These are phyloP conservation scores for Excoecaria cochinchinensis DNA, from an alignment of 345 rosid species.

Conservation along the genomic window DNA sequence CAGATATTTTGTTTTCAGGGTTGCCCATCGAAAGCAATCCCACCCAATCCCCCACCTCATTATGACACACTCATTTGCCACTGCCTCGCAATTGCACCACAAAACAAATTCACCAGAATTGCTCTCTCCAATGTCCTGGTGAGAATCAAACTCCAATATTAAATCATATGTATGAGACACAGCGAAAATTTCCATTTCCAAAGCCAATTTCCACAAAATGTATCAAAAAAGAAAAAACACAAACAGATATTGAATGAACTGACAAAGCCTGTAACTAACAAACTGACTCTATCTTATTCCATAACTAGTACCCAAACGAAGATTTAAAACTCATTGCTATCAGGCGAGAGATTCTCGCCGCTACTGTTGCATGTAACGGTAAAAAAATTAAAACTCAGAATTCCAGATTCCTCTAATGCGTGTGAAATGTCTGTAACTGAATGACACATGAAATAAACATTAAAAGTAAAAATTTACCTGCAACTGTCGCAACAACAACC, in stretches of 20 bases:
- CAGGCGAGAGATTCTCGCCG: not conserved
- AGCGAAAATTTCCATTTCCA: not conserved
- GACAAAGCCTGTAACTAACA: not conserved
- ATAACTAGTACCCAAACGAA: not conserved
- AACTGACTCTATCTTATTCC: not conserved
- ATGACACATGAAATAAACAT: not conserved
- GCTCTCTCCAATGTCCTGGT: slow-evolving; percentile 19
- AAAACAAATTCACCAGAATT: slow-evolving; percentile 14
- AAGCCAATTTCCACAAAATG: not conserved
- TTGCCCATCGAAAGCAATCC: slow-evolving; percentile 61
- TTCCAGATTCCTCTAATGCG: not conserved
- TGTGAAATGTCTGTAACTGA: not conserved
- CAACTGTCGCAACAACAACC: not conserved
- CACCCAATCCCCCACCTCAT: slow-evolving; percentile 40
- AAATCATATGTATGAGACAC: not conserved
- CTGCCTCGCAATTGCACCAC: not conserved
- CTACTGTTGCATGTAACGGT: not conserved
- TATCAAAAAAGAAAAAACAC: not conserved
- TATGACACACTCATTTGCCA: slow-evolving; percentile 17
- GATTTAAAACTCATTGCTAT: not conserved
- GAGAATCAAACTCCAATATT: slow-evolving; percentile 13
- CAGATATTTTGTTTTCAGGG: slow-evolving; percentile 50
- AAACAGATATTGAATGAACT: not conserved
- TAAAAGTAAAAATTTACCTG: slow-evolving; percentile 7
- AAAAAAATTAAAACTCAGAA: not conserved